Percentiles rank a stretch among this genome's conserved stretches.
Evolutionary conservation across 2,329 filamentous ascomycete genomes (phyloP).

Genomic region (Sporothrix luriei): DNA sequence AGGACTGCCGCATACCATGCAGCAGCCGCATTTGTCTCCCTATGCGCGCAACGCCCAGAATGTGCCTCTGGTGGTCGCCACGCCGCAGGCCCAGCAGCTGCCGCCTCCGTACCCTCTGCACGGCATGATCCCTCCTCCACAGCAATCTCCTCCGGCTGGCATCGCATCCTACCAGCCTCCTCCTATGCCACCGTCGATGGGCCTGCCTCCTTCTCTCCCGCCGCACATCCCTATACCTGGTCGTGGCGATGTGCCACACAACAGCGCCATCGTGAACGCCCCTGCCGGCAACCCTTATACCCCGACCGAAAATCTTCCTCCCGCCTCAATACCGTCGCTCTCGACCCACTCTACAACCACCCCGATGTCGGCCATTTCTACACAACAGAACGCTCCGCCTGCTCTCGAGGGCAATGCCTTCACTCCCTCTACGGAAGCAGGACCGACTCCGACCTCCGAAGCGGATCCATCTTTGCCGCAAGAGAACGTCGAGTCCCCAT

Average conservation of each 20-base stretch:
- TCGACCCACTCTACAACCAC: conserved; percentile 45
- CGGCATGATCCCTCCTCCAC: background rate
- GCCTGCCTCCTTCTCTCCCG: conserved; percentile 25
- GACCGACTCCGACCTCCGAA: background rate
- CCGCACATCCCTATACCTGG: conserved; percentile 26
- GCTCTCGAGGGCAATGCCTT: background rate
- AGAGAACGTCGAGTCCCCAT: background rate
- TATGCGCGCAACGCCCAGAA: conserved; percentile 21
- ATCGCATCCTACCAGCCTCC: conserved; percentile 42
- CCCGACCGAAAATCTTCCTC: conserved; percentile 52
- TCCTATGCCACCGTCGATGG: conserved; percentile 11
- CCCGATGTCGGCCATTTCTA: conserved; percentile 16
- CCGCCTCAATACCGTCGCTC: conserved; percentile 43
- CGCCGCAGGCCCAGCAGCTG: conserved; percentile 57
- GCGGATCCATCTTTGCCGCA: conserved; percentile 31
- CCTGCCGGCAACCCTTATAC: background rate
- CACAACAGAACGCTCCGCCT: background rate
- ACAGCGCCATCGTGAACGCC: background rate
- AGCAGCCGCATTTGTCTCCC: conserved; percentile 18
- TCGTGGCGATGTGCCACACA: conserved; percentile 20
- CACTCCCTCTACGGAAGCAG: conserved; percentile 9
- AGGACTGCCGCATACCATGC: conserved; percentile 46
- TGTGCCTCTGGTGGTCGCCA: conserved; percentile 49
- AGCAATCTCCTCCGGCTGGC: conserved; percentile 44
- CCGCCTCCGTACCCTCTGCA: conserved; percentile 10